Base-by-base conservation (phyloP, 2,329 filamentous ascomycete species). In the Byssoonygena ceratinophila region DNA sequence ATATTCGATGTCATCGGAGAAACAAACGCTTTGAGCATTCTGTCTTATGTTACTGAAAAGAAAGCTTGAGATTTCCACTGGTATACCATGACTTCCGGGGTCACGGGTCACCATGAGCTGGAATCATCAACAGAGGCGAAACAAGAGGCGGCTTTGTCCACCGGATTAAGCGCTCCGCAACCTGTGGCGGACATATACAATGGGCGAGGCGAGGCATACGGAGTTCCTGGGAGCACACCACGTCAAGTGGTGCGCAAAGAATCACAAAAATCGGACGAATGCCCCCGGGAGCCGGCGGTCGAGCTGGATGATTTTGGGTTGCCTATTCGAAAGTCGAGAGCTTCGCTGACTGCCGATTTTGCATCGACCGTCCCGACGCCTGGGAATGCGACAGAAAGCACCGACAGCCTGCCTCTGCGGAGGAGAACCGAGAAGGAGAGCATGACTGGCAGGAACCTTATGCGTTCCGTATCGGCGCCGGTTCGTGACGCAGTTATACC, bases 231-330 rank as follows among this genome's bases (percentile, higher is more conserved):
- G 29, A 29, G 25, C 22, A 29, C 29, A n/a, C 29, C 47, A 14
- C 46, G 9, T 5, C 22, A 49, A 14, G 20, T n/a, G 1, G 14
- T 9, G 16, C 32, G 25, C 12, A 49, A 50, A 16, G 23, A n/a
- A 9, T 37, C 47, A 14, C 37, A 50, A 11, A 50, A 43, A 40
- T 23, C 8, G 27, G 37, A 50, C 12, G 25, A 43, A 41, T 34
- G 18, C 11, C 16, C 25, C 9, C 14, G 11, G n/a, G 29, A 40
- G 39, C 27, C 27, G 6, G 12, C 18, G 12, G 49, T n/a, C n/a
- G 52, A 54, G 45, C 20, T 56, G 22, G 55, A 56, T 43, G 55
- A 56, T 41, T 56, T 56, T 44, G 55, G 55, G 16, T 25, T 56
- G 22, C 55, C 55, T 22, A 43, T 54, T 39, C 44, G 52, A 22